Conservation (phyloP, 2,329 filamentous ascomycete species). For the Aspergillus sp. region DNA sequence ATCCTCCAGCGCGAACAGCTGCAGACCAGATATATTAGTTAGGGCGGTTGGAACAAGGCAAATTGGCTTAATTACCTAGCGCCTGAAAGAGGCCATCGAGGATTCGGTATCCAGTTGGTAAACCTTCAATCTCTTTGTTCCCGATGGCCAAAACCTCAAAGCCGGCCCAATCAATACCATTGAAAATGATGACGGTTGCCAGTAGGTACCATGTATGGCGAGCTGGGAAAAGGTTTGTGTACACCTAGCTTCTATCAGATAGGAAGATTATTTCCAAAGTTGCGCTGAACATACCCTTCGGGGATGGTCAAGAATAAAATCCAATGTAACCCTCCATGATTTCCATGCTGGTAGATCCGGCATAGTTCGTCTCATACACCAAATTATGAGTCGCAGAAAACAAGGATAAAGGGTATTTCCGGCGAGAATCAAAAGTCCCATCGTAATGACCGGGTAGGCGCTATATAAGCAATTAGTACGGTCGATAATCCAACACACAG, state of each 20-base stretch:
- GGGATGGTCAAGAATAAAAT: constrained; percentile 38
- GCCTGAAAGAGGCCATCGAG: constrained; percentile 65
- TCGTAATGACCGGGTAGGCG: constrained; percentile 43
- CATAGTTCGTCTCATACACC: constrained; percentile 43
- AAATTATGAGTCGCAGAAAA: constrained; percentile 61
- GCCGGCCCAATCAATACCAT: constrained; percentile 63
- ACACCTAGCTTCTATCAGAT: constrained; percentile 26
- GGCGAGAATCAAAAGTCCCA: constrained; percentile 61
- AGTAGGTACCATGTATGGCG: constrained; percentile 67
- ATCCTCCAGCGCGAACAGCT: constrained; percentile 62
- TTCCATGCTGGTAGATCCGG: constrained; percentile 26
- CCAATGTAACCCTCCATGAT: constrained; percentile 32
- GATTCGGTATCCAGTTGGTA: constrained; percentile 56
- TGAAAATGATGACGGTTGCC: constrained; percentile 60
- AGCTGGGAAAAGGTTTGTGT: constrained; percentile 58
- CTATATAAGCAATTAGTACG: constrained; percentile 17
- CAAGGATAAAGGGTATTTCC: constrained; percentile 68
- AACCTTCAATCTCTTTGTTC: constrained; percentile 55
- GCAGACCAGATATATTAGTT: neutral
- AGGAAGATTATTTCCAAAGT: too few relatives aligned
- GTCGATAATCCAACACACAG: neutral
- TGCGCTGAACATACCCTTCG: constrained; percentile 24
- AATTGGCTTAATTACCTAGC: constrained; percentile 45
- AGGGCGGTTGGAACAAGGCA: neutral
- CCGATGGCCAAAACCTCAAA: constrained; percentile 67